A percentile compares a stretch with the other conserved stretches of the same genome.
Conservation (phyloP, 2,329 filamentous ascomycete species). For the Pseudogymnoascus sp. region DNA sequence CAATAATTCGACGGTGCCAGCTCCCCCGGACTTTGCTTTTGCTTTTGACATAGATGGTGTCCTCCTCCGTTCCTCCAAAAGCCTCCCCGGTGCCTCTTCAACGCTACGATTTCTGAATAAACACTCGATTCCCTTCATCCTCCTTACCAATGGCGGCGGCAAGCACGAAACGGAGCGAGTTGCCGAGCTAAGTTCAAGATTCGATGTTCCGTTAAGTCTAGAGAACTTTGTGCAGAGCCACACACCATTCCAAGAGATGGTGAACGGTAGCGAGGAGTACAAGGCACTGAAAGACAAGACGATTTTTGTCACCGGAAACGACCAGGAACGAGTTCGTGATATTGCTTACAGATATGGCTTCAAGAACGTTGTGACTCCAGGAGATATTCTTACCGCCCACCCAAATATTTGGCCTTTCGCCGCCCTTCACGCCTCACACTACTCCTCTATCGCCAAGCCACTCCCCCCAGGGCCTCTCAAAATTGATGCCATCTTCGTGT, state of each 20-base stretch:
- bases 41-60: conserved; percentile 68
- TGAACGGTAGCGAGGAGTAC: conserved; percentile 48
- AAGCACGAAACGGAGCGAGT: conserved; percentile 70
- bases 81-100: conserved; percentile 69
- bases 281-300: conserved; percentile 52
- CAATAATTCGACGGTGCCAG: background rate
- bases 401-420: conserved; percentile 80
- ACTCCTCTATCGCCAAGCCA: conserved; percentile 48
- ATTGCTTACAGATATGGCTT: conserved; percentile 55
- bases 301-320: conserved; percentile 66
- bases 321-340: conserved; percentile 39
- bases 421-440: conserved; percentile 53
- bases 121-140: conserved; percentile 78
- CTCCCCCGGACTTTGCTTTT: conserved; percentile 10
- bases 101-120: conserved; percentile 65
- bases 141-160: conserved; percentile 92
- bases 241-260: conserved; percentile 73
- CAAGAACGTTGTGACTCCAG: conserved; percentile 73
- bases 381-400: conserved; percentile 68
- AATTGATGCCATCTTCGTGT: conserved; percentile 86
- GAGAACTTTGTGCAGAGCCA: conserved; percentile 81
- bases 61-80: conserved; percentile 71
- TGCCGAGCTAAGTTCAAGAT: conserved; percentile 56
- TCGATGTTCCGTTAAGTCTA: conserved; percentile 55
- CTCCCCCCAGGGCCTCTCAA: conserved; percentile 54